Conservation (phyloP, 2,329 filamentous ascomycete species). For the Berkeleyomyces rouxiae region DNA sequence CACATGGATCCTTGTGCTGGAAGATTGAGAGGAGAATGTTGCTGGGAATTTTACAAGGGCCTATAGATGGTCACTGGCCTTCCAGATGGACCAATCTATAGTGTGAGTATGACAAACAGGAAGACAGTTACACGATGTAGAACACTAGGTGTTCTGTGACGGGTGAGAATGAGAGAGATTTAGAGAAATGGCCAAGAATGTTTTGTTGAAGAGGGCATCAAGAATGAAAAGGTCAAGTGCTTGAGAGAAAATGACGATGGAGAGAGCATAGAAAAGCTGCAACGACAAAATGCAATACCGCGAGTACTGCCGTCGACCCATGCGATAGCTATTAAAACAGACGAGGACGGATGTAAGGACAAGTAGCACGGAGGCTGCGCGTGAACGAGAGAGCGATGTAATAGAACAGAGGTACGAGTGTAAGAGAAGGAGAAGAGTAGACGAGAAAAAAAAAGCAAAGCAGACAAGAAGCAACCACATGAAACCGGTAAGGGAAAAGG, state of each 20-base stretch:
- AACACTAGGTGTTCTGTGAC: not conserved
- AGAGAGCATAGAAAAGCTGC: not conserved
- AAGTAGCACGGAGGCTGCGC: not conserved
- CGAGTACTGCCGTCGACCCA: not conserved
- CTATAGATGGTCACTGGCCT: constrained; percentile 1
- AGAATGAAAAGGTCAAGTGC: not conserved
- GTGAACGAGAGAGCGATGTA: not conserved
- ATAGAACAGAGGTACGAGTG: not conserved
- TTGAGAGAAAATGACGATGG: not conserved
- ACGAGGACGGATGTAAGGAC: not conserved
- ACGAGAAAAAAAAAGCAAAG: constrained; percentile 1
- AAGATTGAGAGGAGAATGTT: not conserved
- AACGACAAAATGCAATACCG: not conserved
- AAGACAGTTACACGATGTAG: not conserved
- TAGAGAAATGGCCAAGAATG: constrained; percentile 1
- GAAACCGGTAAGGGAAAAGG: not conserved
- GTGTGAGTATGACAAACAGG: not conserved
- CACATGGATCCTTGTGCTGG: not conserved
- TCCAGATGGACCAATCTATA: not conserved
- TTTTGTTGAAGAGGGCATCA: constrained; percentile 1
- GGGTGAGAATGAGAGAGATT: not conserved
- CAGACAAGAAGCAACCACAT: not conserved
- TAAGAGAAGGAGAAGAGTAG: not conserved
- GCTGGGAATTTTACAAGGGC: not conserved
- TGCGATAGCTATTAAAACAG: not conserved